Base-by-base conservation (phyloP, 2,329 filamentous ascomycete genomes). In the Didymella sp. region DNA sequence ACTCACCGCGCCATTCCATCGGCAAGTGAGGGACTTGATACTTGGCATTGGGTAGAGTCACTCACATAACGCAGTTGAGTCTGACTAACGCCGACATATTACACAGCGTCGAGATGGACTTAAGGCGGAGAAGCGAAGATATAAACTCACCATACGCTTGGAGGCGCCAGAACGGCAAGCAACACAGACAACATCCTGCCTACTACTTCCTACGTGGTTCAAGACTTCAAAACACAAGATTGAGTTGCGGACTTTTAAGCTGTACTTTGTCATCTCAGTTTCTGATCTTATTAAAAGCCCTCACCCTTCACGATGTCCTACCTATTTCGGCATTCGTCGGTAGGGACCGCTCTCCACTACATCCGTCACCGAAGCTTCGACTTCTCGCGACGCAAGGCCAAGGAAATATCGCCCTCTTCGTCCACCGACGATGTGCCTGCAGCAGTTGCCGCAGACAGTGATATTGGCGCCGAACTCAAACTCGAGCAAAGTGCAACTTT, bases 401-500 rank as follows among this genome's bases (percentile, higher is more conserved):
- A 68, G 30, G 30, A 57, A 11, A 46, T 66, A 31, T 64, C 67
- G 30, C 27, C 43, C 12, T 62, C 60, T 5, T 65, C 64, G 4
- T 66, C 67, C 3, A 61, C 51, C 15, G 67, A 70, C 28, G 63
- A 69, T n/a, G 24, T 66, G 13, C 22, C 58, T 41, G 46, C 45
- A 52, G 33, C 60, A 38, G 43, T 66, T 11, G 15, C 56, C 24
- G 28, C 53, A 47, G 43, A 62, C 46, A 55, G 60, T 59, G 22
- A 60, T 30, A 27, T 63, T 12, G 61, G 61, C 9, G 21, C 53
- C 8, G 66, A 67, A 19, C 63, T 65, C 31, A 69, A 66, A 35
- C 56, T 60, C 31, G 37, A 64, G n/a, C 61, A 67, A 17, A 65
- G 67, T 17, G 66, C 69, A 2, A 69, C 67, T 9, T 60, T 76